Conservation (phyloP, 2,329 filamentous ascomycete genomes). For the Didymella segeticola region DNA sequence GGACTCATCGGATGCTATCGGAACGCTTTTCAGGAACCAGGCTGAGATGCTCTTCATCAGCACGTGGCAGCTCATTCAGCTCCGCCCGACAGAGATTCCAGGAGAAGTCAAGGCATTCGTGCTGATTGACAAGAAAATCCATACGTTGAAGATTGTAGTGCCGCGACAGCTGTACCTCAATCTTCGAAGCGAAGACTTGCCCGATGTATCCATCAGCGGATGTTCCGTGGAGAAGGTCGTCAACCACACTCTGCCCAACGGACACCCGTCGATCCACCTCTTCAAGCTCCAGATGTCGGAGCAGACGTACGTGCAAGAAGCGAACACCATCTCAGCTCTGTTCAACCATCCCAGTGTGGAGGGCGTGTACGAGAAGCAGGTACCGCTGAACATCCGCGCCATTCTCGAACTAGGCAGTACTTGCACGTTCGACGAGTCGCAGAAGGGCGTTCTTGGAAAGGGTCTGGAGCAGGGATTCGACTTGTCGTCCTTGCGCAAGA, state of each 20-base stretch:
- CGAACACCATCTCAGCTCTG: constrained; percentile 79
- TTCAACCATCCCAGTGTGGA: constrained; percentile 95
- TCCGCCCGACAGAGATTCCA: constrained; percentile 80
- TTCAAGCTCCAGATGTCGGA: constrained; percentile 94
- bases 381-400: constrained; percentile 85
- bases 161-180: constrained; percentile 91
- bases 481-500: constrained; percentile 73
- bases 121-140: constrained; percentile 90
- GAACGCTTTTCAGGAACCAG: constrained; percentile 85
- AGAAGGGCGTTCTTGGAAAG: constrained; percentile 88
- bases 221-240: constrained; percentile 93
- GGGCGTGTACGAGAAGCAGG: constrained; percentile 93
- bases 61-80: constrained; percentile 93
- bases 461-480: constrained; percentile 95
- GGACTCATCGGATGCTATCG: constrained; percentile 66
- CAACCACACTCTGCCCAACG: constrained; percentile 90
- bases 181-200: constrained; percentile 83
- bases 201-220: constrained; percentile 83
- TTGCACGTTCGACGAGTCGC: constrained; percentile 91
- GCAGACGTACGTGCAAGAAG: constrained; percentile 82
- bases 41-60: constrained; percentile 88
- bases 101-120: constrained; percentile 90
- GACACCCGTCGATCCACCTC: constrained; percentile 89
- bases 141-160: constrained; percentile 86
- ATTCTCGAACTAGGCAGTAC: constrained; percentile 87